Percentiles rank a stretch among this genome's conserved stretches.
Conservation (phyloP, 1,284 basidiomycete species). For the Ganoderma resinaceum region DNA sequence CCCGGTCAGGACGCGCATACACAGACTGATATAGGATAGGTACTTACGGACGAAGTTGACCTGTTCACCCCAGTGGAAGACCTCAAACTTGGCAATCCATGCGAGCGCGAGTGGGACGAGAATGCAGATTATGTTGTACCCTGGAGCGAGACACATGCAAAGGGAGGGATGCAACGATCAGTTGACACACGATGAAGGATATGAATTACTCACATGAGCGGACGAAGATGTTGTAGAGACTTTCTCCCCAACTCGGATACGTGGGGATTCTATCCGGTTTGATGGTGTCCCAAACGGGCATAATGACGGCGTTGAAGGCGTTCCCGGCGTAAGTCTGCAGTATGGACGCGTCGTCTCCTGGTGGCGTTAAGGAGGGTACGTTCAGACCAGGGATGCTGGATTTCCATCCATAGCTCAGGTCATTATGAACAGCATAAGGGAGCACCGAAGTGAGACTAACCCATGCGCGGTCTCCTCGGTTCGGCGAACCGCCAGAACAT, state of each 20-base stretch:
- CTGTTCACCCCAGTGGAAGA: constrained; percentile 35
- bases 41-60: constrained; percentile 48
- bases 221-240: neutral
- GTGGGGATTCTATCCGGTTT: neutral
- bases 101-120: constrained; percentile 69
- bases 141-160: constrained; percentile 38
- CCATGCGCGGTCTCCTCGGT: neutral
- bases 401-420: neutral
- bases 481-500: neutral
- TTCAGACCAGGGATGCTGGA: neutral
- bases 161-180: neutral
- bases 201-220: constrained; percentile 3
- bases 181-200: neutral
- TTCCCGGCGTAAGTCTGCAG: neutral
- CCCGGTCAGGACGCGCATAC: neutral
- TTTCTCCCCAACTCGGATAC: neutral
- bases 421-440: neutral
- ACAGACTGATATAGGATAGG: neutral
- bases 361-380: neutral
- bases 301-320: constrained; percentile 5
- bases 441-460: neutral
- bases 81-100: constrained; percentile 63
- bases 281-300: constrained; percentile 2
- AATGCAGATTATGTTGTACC: constrained; percentile 58
- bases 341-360: neutral